These are phyloP conservation scores for Fragilariopsis cylindrus DNA, from an alignment of 108 stramenopile species.

Conservation along the genomic window DNA sequence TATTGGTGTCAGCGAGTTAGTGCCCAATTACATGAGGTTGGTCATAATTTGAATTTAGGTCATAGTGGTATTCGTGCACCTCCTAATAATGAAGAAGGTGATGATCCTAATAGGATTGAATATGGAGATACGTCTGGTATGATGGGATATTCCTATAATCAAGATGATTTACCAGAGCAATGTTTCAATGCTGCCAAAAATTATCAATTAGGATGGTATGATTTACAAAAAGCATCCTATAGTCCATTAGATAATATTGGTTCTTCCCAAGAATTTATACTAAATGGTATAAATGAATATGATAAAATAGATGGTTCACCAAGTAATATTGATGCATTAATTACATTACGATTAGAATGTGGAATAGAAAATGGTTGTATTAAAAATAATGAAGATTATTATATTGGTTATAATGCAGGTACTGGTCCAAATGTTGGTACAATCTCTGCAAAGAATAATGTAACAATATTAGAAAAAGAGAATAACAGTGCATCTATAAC, in stretches of 20 bases:
- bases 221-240: not conserved
- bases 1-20: conserved; percentile 52
- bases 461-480: conserved; percentile 18
- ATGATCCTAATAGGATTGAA: conserved; percentile 38
- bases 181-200: conserved; percentile 47
- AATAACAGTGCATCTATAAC: too few species aligned
- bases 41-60: conserved; percentile 9
- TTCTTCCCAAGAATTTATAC: not conserved
- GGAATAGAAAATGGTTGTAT: not conserved
- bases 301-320: too few species aligned
- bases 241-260: not conserved
- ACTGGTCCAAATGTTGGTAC: conserved; percentile 26
- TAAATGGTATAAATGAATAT: not conserved
- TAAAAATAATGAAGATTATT: not conserved
- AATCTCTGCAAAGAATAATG: conserved; percentile 4
- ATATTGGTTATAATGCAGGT: conserved; percentile 17
- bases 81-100: conserved; percentile 37
- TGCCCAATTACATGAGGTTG: conserved; percentile 66
- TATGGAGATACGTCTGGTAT: conserved; percentile 56
- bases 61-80: not conserved
- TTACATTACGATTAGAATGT: not conserved
- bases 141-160: conserved; percentile 50
- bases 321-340: not conserved
- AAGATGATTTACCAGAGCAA: conserved; percentile 19
- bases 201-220: conserved; percentile 56